These are phyloP conservation scores for Epithele typhae DNA, from an alignment of 768 basidiomycete genomes.

Conservation along the genomic window DNA sequence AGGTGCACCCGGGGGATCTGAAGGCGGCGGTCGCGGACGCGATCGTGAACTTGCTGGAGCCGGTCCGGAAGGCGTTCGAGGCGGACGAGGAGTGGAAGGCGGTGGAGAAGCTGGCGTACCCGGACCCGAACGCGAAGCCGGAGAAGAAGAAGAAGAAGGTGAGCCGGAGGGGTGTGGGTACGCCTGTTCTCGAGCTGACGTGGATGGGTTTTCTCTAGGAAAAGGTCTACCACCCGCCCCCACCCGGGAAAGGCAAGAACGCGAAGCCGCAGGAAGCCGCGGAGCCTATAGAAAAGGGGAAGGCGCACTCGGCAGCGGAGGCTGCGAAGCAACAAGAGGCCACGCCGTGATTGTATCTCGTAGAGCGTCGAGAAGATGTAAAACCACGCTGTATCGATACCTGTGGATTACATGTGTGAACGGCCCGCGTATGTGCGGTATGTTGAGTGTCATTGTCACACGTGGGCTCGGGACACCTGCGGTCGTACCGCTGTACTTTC, in stretches of 20 bases:
- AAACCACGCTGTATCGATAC: too few relatives aligned
- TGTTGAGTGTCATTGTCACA: too few relatives aligned
- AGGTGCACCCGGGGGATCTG: constrained; percentile 86
- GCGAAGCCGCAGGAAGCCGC: constrained; percentile 26
- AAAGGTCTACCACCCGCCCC: constrained; percentile 81
- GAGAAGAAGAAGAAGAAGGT: constrained; percentile 42
- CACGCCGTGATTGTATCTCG: too few relatives aligned
- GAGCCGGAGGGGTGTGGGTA: too few relatives aligned
- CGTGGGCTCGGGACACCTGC: too few relatives aligned
- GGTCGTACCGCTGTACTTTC: too few relatives aligned
- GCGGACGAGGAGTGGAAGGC: constrained; percentile 27
- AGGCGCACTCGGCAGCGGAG: not conserved
- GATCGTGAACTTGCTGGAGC: constrained; percentile 71
- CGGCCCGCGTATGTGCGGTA: too few relatives aligned
- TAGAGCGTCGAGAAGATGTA: too few relatives aligned
- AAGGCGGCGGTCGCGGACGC: constrained; percentile 74
- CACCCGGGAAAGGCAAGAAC: constrained; percentile 73
- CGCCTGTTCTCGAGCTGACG: not conserved
- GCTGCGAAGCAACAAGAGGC: constrained; percentile 3
- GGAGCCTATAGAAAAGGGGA: not conserved
- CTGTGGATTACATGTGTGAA: too few relatives aligned
- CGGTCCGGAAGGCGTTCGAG: constrained; percentile 76
- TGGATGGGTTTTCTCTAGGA: constrained; percentile 38
- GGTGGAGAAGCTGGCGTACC: not conserved
- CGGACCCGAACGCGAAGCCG: not conserved